These are phyloP conservation scores for Tuber calosporum DNA, from an alignment of 495 filamentous ascomycete species.

Conservation along the genomic window DNA sequence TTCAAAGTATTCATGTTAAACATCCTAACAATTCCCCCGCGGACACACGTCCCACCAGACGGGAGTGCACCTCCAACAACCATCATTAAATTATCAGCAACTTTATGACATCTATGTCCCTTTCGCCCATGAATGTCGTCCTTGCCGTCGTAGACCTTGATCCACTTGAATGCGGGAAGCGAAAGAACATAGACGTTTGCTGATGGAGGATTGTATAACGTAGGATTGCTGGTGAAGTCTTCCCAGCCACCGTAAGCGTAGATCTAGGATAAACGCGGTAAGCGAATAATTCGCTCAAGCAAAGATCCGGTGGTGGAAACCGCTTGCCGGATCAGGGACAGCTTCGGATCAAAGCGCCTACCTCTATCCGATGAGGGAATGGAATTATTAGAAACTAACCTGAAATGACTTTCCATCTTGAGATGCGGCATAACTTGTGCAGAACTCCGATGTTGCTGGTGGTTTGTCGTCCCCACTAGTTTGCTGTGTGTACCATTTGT, in stretches of 20 bases:
- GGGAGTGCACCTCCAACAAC: constrained; percentile 53
- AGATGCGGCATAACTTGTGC: constrained; percentile 58
- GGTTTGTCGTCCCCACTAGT: constrained; percentile 52
- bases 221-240: constrained; percentile 10
- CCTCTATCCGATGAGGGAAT: not conserved
- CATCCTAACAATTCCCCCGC: constrained; percentile 51
- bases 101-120: constrained; percentile 58
- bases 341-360: not conserved
- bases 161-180: constrained; percentile 71
- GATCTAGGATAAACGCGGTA: constrained; percentile 48
- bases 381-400: constrained; percentile 14
- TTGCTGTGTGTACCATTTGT: constrained; percentile 57
- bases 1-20: constrained; percentile 57
- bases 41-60: constrained; percentile 46
- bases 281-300: constrained; percentile 43
- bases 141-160: constrained; percentile 50
- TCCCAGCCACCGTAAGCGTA: constrained; percentile 65
- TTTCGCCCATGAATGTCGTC: constrained; percentile 49
- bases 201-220: constrained; percentile 12
- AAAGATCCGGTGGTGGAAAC: constrained; percentile 39
- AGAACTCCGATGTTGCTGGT: constrained; percentile 53
- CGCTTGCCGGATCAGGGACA: not conserved
- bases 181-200: constrained; percentile 65
- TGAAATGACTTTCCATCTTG: constrained; percentile 46
- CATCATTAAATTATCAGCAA: constrained; percentile 69